Conservation (phyloP, 768 basidiomycete genomes). For the Mycena indigotica region DNA sequence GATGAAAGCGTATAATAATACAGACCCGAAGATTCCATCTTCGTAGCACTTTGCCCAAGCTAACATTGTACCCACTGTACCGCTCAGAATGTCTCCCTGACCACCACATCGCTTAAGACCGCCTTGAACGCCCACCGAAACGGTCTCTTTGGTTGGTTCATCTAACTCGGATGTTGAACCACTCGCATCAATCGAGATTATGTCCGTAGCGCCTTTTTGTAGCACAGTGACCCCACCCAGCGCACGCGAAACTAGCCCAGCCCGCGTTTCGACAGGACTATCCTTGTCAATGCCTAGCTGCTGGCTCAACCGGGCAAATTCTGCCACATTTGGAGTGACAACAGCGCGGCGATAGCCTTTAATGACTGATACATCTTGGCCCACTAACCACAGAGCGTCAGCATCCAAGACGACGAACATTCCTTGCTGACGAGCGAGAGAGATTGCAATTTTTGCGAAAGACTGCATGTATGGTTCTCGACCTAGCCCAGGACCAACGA, state of each 20-base stretch:
- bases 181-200: slow-evolving; percentile 78
- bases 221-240: slow-evolving; percentile 89
- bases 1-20: slow-evolving; percentile 4
- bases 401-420: slow-evolving; percentile 96
- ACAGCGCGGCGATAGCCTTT: slow-evolving; percentile 86
- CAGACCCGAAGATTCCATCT: slow-evolving; percentile 78
- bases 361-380: slow-evolving; percentile 72
- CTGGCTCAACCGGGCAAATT: slow-evolving; percentile 85
- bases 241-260: slow-evolving; percentile 66
- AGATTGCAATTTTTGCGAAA: slow-evolving; percentile 75
- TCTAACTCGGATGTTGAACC: slow-evolving; percentile 50
- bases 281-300: slow-evolving; percentile 63
- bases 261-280: slow-evolving; percentile 56
- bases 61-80: slow-evolving; percentile 83
- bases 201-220: slow-evolving; percentile 83
- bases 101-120: slow-evolving; percentile 94
- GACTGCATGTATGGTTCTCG: slow-evolving; percentile 88
- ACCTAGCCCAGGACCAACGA: slow-evolving; percentile 94
- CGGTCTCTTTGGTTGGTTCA: slow-evolving; percentile 57
- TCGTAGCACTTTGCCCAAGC: slow-evolving; percentile 97
- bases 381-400: slow-evolving; percentile 84
- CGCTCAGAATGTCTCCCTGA: slow-evolving; percentile 93
- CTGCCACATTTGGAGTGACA: slow-evolving; percentile 92
- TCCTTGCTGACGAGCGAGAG: slow-evolving; percentile 67
- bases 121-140: slow-evolving; percentile 71